Evolutionary conservation across 495 filamentous ascomycete species (phyloP).

Genomic region (Penicillium chermesinum): DNA sequence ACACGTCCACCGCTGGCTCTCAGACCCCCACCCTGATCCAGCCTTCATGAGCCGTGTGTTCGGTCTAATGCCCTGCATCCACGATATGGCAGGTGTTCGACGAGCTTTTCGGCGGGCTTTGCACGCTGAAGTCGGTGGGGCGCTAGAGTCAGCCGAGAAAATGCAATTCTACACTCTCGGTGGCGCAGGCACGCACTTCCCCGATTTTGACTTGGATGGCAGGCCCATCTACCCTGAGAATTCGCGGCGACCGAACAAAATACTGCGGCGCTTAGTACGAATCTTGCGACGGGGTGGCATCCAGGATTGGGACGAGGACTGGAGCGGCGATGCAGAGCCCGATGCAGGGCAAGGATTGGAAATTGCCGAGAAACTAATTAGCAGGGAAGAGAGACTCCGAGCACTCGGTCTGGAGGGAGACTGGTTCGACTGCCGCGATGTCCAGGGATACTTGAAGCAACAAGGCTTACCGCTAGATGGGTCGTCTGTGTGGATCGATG

Average conservation of each 20-base stretch:
- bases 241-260: slow-evolving; percentile 15
- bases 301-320: slow-evolving; percentile 27
- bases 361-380: slow-evolving; percentile 2
- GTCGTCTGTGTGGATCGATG: slow-evolving; percentile 17
- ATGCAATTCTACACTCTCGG: slow-evolving; percentile 63
- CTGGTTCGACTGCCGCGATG: slow-evolving; percentile 30
- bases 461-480: slow-evolving; percentile 15
- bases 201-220: slow-evolving; percentile 10
- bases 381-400: slow-evolving; percentile 11
- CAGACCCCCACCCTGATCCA: slow-evolving; percentile 47
- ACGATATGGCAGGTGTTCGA: slow-evolving; percentile 45
- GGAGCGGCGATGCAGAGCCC: slow-evolving; percentile 19
- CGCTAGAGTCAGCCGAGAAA: slow-evolving; percentile 47
- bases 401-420: slow-evolving; percentile 22
- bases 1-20: slow-evolving; percentile 55
- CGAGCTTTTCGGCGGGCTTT: slow-evolving; percentile 34
- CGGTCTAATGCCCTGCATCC: slow-evolving; percentile 60
- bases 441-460: slow-evolving; percentile 23
- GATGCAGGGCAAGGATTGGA: neutral
- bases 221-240: slow-evolving; percentile 20
- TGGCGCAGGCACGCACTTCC: slow-evolving; percentile 59
- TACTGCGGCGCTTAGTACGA: slow-evolving; percentile 15
- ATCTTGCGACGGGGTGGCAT: slow-evolving; percentile 22
- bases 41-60: slow-evolving; percentile 55
- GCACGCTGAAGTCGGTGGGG: slow-evolving; percentile 15